Evolutionary conservation across 495 filamentous ascomycete species (phyloP), one percentile per base, ranked within the genome.

Genomic region (Rhizodiscina lignyota): DNA sequence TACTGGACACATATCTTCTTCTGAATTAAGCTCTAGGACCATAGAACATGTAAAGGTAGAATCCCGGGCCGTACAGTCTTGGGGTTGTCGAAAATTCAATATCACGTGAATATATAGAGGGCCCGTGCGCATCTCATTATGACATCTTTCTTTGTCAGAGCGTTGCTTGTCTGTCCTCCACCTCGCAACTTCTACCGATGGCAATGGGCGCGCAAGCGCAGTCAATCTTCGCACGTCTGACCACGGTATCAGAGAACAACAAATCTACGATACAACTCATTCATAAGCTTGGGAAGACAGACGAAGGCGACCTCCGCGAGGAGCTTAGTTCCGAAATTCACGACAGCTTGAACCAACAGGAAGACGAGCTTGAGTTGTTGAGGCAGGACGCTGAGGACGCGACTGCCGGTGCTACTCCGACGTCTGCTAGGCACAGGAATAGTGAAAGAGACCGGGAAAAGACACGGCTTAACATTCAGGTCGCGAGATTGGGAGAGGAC

Each of bases 301-400:
- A 64, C 40, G 72, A 72, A n/a, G n/a, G n/a, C 8, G 68, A 82
- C 47, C 72, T 72, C 5, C 68, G 78, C 21, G 38, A 75, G n/a
- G 89, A 94, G 50, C 69, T 97, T 5, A 70, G 71, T 33, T 56
- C 70, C 17, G 83, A 89, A 51, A 94, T 94, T 37, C 83, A 83
- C 46, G 70, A 81, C 43, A 64, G 67, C 35, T 59, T 97, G 32
- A 80, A 83, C 47, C 81, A 89, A 36, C 72, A 82, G 32, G 83
- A 94, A 51, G 74, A 85, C 22, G 82, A 93, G 38, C 66, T 94
- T 32, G 87, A 93, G 51, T 53, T 89, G 10, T 45, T 96, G 36
- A 65, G 66, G 18, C 79, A 83, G 41, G 84, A 93, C 35, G 71
- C 85, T 29, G 70, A 74, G 36, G 82, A 79, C 43, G 51, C 84